Base-by-base conservation (phyloP, 2,329 filamentous ascomycete genomes). In the Penicillium psychrosexuale region DNA sequence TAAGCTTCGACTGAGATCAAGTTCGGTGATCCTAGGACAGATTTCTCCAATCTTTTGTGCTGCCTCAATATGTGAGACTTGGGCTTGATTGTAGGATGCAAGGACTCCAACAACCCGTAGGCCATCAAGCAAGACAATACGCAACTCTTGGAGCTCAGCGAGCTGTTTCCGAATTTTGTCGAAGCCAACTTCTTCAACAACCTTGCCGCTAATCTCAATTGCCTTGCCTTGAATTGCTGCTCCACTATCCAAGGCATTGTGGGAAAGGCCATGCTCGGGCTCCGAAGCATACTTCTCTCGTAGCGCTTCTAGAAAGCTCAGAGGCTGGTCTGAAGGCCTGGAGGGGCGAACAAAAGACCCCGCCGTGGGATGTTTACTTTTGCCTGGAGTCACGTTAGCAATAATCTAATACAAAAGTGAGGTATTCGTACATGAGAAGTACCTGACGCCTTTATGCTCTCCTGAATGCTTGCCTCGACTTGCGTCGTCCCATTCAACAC, bases 401-500 rank as follows among this genome's bases (percentile, higher is more conserved):
- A 42, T 42, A 15, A 8, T 22, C 2, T 4, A 24, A 24, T 24
- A 24, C 22, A 36, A 24, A 15, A 28, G 39, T 45, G 30, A 51
- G 40, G 42, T 9, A 28, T 47, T 50, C 50, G 38, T 82, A 93
- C 93, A 96, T 64, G 81, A 77, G 67, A 97, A 97, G 70, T 97
- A 96, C 58, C 83, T 85, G 58, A 82, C 79, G 56, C 88, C 90
- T 60, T 88, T 85, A 74, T 95, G 86, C 57, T 87, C 85, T 56
- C 94, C 94, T 67, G 93, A 84, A 74, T 99, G 92, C 78, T 97
- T 97, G 58, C 94, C 94, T 66, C 92, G 83, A 36, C 80, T 81
- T 53, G 86, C 78, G 71, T 97, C 90, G 74, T 97, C 93, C 94
- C 94, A 99, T 81, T 99, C 94, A 45, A 97, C 90, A 44, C 94